A percentile compares a stretch with the other conserved stretches of the same genome.
Conservation (phyloP, 345 rosid genomes). For the Dovyalis caffra region DNA sequence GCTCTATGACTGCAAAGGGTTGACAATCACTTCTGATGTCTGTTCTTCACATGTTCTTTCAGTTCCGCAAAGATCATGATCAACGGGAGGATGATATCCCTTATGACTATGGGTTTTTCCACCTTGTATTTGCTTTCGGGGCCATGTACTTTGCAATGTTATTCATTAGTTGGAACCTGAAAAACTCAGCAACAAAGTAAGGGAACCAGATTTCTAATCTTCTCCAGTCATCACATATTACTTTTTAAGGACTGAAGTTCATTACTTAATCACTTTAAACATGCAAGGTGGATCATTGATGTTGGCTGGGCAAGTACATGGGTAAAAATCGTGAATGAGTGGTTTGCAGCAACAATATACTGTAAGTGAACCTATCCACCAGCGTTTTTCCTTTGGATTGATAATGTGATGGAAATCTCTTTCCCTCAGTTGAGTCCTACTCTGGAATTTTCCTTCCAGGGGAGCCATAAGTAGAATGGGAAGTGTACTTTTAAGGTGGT, state of each 20-base stretch:
- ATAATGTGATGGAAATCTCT: too few species aligned
- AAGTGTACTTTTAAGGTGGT: too few species aligned
- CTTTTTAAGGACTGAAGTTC: background rate
- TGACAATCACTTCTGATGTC: background rate
- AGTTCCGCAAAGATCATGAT: conserved; percentile 63
- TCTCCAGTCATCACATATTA: background rate
- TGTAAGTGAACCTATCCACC: conserved; percentile 39
- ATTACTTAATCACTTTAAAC: background rate
- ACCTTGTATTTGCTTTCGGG: conserved; percentile 79
- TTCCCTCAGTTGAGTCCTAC: too few species aligned
- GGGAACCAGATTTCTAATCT: background rate
- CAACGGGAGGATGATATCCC: conserved; percentile 65
- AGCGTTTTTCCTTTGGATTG: background rate
- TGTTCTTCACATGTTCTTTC: conserved; percentile 15
- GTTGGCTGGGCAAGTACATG: conserved; percentile 93
- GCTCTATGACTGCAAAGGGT: background rate
- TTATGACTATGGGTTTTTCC: conserved; percentile 76
- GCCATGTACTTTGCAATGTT: conserved; percentile 95
- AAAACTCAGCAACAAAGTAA: conserved; percentile 55
- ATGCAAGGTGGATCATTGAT: conserved; percentile 81
- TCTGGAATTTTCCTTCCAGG: too few species aligned
- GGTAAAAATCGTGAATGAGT: conserved; percentile 86
- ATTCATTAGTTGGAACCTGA: conserved; percentile 84
- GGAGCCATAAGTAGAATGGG: too few species aligned
- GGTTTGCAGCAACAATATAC: conserved; percentile 83